Conservation (phyloP, 805 yeast genomes). For the Lipomyces starkeyi region DNA sequence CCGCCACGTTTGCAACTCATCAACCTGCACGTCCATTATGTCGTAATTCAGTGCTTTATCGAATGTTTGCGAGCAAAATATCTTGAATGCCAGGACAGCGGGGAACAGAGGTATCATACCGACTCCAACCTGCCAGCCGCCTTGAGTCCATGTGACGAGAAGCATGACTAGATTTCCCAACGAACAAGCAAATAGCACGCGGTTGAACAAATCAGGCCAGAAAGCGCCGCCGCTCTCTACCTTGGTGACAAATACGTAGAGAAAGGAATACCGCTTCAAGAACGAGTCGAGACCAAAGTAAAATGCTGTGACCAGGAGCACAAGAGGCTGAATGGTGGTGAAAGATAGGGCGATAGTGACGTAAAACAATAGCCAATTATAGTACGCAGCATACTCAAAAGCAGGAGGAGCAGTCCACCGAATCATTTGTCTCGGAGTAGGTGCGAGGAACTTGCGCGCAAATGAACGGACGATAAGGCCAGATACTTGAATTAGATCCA, state of each 20-base stretch:
- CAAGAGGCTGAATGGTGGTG: constrained; percentile 49
- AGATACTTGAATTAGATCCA: constrained; percentile 45
- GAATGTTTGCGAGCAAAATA: constrained; percentile 22
- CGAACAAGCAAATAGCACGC: constrained; percentile 45
- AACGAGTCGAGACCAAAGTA: constrained; percentile 45
- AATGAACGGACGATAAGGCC: constrained; percentile 40
- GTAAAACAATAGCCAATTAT: constrained; percentile 46
- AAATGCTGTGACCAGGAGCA: constrained; percentile 45
- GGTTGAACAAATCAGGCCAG: constrained; percentile 48
- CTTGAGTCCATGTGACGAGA: constrained; percentile 49
- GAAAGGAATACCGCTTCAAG: constrained; percentile 46
- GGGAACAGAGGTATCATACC: constrained; percentile 44
- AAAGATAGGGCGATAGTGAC: constrained; percentile 48
- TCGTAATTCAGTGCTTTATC: constrained; percentile 20
- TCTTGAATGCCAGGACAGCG: constrained; percentile 44
- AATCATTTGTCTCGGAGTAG: constrained; percentile 46
- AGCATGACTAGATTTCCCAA: constrained; percentile 49
- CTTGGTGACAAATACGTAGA: constrained; percentile 48
- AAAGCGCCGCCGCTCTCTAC: constrained; percentile 48
- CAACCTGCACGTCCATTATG: constrained; percentile 1
- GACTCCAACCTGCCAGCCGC: constrained; percentile 45
- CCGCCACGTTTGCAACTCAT: constrained; percentile 3
- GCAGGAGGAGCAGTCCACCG: constrained; percentile 46
- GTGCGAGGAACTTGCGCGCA: constrained; percentile 39
- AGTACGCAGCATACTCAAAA: constrained; percentile 46